These are phyloP conservation scores for Musa itinerans DNA, from an alignment of 176 grass and related monocot genomes.

Conservation along the genomic window DNA sequence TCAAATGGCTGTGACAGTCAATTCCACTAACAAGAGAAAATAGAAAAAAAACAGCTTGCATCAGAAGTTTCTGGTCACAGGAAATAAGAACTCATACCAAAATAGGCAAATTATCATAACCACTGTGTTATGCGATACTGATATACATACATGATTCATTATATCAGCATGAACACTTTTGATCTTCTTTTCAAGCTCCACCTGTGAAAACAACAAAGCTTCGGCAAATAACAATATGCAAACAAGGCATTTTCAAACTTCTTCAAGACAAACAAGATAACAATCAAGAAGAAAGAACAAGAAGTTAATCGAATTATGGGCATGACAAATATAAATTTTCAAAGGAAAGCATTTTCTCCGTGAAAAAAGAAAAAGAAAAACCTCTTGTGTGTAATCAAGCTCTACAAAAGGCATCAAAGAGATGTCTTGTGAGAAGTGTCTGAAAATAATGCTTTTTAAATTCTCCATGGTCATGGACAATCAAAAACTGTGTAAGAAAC, in stretches of 20 bases:
- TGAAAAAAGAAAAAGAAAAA: too few species aligned
- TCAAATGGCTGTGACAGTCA: too few species aligned
- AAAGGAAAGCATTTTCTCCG: neutral
- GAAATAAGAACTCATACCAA: too few species aligned
- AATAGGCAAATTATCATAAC: too few species aligned
- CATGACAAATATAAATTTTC: neutral
- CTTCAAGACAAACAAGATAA: neutral
- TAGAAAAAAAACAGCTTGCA: neutral
- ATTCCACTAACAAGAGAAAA: neutral
- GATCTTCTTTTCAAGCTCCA: slow-evolving; percentile 56
- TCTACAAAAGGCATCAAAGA: too few species aligned
- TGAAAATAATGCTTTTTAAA: too few species aligned
- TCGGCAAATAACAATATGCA: neutral
- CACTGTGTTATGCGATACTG: neutral
- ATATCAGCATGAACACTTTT: slow-evolving; percentile 51
- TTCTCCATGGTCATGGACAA: too few species aligned
- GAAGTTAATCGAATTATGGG: neutral
- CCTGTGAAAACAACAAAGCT: slow-evolving; percentile 39
- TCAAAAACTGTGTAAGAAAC: too few species aligned
- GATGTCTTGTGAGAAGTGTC: too few species aligned
- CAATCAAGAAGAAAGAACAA: neutral
- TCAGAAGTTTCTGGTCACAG: too few species aligned
- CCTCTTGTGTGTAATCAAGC: too few species aligned
- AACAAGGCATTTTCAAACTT: neutral
- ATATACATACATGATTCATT: slow-evolving; percentile 64